Percentiles rank a stretch among this genome's conserved stretches.
Conservation (phyloP, 225 moss, liverwort and hornwort species). For the Antitrichia curtipendula region DNA sequence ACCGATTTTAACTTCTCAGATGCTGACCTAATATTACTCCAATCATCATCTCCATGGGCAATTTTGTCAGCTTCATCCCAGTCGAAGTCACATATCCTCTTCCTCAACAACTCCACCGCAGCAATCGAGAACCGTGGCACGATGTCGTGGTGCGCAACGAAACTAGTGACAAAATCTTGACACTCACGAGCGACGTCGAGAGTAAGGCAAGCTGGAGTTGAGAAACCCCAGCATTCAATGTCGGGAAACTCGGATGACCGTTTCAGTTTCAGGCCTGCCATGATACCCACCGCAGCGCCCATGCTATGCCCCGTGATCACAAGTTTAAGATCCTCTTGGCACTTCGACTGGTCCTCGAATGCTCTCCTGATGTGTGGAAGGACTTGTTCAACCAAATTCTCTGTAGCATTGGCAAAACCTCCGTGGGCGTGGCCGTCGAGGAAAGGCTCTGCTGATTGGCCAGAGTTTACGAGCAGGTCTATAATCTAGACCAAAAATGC, state of each 20-base stretch:
- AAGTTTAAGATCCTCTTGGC: conserved; percentile 48
- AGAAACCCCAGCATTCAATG: conserved; percentile 70
- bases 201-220: conserved; percentile 74
- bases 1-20: conserved; percentile 35
- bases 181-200: conserved; percentile 67
- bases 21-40: conserved; percentile 49
- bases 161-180: conserved; percentile 52
- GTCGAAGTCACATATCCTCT: conserved; percentile 57
- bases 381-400: conserved; percentile 45
- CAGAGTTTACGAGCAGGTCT: conserved; percentile 84
- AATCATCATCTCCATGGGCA: conserved; percentile 64
- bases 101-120: conserved; percentile 58
- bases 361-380: conserved; percentile 67
- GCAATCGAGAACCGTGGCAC: conserved; percentile 78
- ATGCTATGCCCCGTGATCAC: conserved; percentile 83
- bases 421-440: conserved; percentile 47
- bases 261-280: conserved; percentile 45
- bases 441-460: conserved; percentile 58
- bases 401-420: conserved; percentile 60
- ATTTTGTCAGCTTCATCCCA: conserved; percentile 68
- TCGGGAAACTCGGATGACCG: conserved; percentile 26
- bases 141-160: conserved; percentile 64
- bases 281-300: conserved; percentile 82
- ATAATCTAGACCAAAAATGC: conserved; percentile 25
- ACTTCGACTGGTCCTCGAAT: conserved; percentile 43